These are phyloP conservation scores for Scutellaria baicalensis DNA, from an alignment of 257 asterid genomes.

Conservation along the genomic window DNA sequence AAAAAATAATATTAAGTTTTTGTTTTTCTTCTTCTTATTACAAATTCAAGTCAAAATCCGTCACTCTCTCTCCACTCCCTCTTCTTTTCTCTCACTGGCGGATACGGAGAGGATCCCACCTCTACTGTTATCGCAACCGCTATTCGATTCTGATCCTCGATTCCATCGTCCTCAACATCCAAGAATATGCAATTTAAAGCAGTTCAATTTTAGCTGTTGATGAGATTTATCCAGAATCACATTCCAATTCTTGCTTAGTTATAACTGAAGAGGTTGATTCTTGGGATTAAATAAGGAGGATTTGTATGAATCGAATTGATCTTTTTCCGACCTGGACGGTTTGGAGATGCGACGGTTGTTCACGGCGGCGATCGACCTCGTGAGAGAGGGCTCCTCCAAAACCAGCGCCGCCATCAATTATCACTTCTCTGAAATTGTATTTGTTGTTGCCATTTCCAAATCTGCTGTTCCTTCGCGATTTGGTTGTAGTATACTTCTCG, in stretches of 20 bases:
- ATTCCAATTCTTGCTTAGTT: background rate
- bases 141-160: conserved; percentile 26
- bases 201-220: background rate
- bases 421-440: conserved; percentile 12
- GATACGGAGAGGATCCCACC: conserved; percentile 7
- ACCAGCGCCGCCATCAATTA: background rate
- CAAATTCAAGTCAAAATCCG: background rate
- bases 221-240: background rate
- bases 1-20: too few species aligned
- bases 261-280: background rate
- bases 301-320: background rate
- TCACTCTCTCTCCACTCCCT: background rate
- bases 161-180: conserved; percentile 21
- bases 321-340: conserved; percentile 15
- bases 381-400: conserved; percentile 45
- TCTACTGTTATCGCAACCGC: conserved; percentile 13
- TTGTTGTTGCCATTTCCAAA: background rate
- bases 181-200: background rate
- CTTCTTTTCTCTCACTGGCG: background rate
- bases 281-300: background rate
- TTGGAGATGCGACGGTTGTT: conserved; percentile 85
- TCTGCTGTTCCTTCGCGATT: background rate
- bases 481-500: conserved; percentile 14
- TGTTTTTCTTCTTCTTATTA: background rate
- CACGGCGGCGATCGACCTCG: conserved; percentile 48